Conservation (phyloP, 306 rosid species). For the Vicia villosa region DNA sequence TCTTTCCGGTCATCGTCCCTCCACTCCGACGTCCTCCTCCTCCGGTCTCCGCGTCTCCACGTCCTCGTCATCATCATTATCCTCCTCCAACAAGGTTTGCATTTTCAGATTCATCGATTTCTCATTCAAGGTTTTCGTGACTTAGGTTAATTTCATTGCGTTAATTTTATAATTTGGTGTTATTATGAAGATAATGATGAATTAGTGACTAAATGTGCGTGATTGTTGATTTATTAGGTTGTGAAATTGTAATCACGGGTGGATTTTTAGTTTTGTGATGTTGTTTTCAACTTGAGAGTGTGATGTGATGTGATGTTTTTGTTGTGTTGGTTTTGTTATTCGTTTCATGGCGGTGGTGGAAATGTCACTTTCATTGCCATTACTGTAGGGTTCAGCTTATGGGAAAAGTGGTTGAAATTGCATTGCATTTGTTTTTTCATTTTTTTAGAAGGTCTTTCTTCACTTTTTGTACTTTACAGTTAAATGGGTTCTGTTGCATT, state of each 20-base stretch:
- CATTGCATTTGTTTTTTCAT: not conserved
- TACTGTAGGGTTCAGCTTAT: constrained; percentile 40
- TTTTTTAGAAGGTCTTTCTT: too few species aligned
- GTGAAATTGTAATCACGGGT: constrained; percentile 13
- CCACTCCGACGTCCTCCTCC: constrained; percentile 65
- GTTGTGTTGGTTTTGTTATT: constrained; percentile 23
- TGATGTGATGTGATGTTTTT: constrained; percentile 14
- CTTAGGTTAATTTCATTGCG: not conserved
- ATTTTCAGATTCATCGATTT: not conserved
- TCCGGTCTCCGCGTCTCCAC: constrained; percentile 57
- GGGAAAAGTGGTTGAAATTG: constrained; percentile 36
- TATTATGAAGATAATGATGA: not conserved
- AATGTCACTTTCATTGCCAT: constrained; percentile 47
- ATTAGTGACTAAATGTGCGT: constrained; percentile 14
- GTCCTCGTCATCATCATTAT: constrained; percentile 57
- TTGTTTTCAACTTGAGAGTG: constrained; percentile 23
- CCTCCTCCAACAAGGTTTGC: constrained; percentile 81
- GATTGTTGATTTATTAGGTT: not conserved
- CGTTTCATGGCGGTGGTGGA: constrained; percentile 36
- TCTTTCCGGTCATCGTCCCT: constrained; percentile 43
- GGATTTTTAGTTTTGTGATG: constrained; percentile 21
- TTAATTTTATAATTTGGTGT: not conserved
- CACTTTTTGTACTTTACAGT: constrained; percentile 42
- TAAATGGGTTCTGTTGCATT: constrained; percentile 9
- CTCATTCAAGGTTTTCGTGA: not conserved